Conservation (phyloP, 257 asterid genomes). For the Nicotiana paniculata region DNA sequence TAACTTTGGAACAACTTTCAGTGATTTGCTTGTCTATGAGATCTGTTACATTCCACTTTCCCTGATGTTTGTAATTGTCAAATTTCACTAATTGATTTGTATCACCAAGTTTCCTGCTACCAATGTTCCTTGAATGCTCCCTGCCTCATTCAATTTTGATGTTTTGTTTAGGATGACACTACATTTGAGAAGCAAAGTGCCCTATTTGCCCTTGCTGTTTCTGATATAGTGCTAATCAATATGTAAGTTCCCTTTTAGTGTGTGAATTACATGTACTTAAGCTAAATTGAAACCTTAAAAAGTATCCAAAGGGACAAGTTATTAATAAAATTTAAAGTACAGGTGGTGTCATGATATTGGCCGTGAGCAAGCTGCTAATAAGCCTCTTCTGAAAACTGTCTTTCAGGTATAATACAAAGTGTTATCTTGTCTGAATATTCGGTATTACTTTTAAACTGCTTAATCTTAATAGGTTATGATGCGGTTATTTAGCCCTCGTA, state of each 20-base stretch:
- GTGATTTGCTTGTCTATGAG: neutral
- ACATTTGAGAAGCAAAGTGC: slow-evolving; percentile 97
- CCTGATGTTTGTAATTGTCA: neutral
- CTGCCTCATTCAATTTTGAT: slow-evolving; percentile 1
- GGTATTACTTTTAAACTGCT: neutral
- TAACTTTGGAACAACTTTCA: neutral
- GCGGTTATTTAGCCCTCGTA: slow-evolving; percentile 88
- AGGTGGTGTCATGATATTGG: slow-evolving; percentile 99
- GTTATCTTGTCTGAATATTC: neutral
- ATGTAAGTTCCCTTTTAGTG: slow-evolving; percentile 53
- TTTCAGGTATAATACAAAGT: slow-evolving; percentile 52
- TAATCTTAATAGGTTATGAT: slow-evolving; percentile 63
- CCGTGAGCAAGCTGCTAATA: slow-evolving; percentile 97
- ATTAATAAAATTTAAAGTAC: slow-evolving; percentile 7
- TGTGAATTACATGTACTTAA: neutral
- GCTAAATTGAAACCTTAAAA: neutral
- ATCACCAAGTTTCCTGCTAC: neutral
- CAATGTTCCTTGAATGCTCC: neutral
- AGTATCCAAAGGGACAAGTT: neutral
- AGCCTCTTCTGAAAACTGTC: slow-evolving; percentile 89
- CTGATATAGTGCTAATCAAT: slow-evolving; percentile 93
- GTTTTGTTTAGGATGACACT: slow-evolving; percentile 68
- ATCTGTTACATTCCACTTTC: neutral
- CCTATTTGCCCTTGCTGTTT: slow-evolving; percentile 95
- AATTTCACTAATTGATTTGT: neutral